Percentiles rank a stretch among this genome's conserved stretches.
Conservation (phyloP, 352 stramenopile species). For the Phytophthora pini region DNA sequence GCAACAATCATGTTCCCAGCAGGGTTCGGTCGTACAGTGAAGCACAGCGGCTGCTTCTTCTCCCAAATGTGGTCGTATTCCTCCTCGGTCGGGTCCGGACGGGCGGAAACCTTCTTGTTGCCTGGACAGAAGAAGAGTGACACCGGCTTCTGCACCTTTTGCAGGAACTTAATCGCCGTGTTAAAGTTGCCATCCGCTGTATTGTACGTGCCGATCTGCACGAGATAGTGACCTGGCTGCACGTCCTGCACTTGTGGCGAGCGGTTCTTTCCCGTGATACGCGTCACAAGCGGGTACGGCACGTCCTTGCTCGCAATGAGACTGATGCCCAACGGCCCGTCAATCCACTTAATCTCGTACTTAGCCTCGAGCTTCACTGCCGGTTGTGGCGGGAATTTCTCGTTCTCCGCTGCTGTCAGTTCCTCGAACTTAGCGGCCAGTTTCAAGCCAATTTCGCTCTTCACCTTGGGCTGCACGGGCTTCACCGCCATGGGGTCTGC, state of each 20-base stretch:
- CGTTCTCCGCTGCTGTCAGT: slow-evolving; percentile 67
- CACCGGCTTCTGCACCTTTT: slow-evolving; percentile 88
- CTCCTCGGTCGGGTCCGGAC: slow-evolving; percentile 66
- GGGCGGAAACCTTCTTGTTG: slow-evolving; percentile 80
- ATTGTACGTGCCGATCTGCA: slow-evolving; percentile 88
- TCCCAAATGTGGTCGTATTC: slow-evolving; percentile 91
- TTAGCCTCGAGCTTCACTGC: slow-evolving; percentile 83
- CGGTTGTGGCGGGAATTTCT: slow-evolving; percentile 69
- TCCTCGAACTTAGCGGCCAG: slow-evolving; percentile 83
- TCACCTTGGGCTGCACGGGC: slow-evolving; percentile 73
- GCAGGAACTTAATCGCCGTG: slow-evolving; percentile 89
- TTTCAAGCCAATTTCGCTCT: slow-evolving; percentile 73
- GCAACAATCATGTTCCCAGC: slow-evolving; percentile 79
- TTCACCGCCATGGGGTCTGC: slow-evolving; percentile 84
- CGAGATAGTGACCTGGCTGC: slow-evolving; percentile 86
- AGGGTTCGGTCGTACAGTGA: slow-evolving; percentile 76
- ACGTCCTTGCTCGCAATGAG: slow-evolving; percentile 89
- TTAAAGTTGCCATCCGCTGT: slow-evolving; percentile 89
- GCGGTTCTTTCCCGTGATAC: slow-evolving; percentile 89
- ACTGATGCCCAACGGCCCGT: slow-evolving; percentile 87
- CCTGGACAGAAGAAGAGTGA: slow-evolving; percentile 86
- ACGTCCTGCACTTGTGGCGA: slow-evolving; percentile 89
- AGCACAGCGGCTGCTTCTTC: slow-evolving; percentile 88
- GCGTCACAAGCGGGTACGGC: slow-evolving; percentile 85
- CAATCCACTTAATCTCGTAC: slow-evolving; percentile 90